These are phyloP conservation scores for Raffaelea arxii DNA, from an alignment of 2,329 filamentous ascomycete genomes.

Conservation along the genomic window DNA sequence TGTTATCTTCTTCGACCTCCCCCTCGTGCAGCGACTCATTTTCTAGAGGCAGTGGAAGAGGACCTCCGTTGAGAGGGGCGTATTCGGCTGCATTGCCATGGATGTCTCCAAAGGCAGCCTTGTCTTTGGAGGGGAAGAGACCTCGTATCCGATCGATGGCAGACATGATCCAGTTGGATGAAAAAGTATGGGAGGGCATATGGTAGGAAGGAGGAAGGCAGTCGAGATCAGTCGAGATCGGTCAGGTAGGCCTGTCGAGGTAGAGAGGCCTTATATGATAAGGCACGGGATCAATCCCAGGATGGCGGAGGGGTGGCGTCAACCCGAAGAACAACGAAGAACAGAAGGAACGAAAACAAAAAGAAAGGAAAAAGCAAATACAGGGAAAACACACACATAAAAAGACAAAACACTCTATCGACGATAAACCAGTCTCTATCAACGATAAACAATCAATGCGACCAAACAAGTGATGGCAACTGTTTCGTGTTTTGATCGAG, in stretches of 20 bases:
- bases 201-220: background rate
- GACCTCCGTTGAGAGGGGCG: conserved; percentile 18
- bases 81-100: conserved; percentile 24
- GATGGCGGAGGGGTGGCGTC: background rate
- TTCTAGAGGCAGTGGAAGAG: conserved; percentile 18
- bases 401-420: no score
- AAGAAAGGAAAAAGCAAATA: background rate
- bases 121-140: conserved; percentile 19
- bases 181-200: background rate
- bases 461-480: background rate
- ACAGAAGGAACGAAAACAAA: background rate
- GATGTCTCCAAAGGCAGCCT: no score
- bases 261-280: no score
- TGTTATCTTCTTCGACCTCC: conserved; percentile 19
- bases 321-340: background rate
- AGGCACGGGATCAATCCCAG: no score
- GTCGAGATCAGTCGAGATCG: no score
- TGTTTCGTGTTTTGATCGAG: background rate
- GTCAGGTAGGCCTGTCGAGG: no score
- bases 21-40: conserved; percentile 18
- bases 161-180: background rate
- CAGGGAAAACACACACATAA: no score
- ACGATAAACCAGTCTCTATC: no score
- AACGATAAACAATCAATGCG: background rate
- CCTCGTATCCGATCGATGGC: conserved; percentile 29